Evolutionary conservation across 371 early-diverging fungal species (phyloP).

Genomic region (Mortierella sp.): DNA sequence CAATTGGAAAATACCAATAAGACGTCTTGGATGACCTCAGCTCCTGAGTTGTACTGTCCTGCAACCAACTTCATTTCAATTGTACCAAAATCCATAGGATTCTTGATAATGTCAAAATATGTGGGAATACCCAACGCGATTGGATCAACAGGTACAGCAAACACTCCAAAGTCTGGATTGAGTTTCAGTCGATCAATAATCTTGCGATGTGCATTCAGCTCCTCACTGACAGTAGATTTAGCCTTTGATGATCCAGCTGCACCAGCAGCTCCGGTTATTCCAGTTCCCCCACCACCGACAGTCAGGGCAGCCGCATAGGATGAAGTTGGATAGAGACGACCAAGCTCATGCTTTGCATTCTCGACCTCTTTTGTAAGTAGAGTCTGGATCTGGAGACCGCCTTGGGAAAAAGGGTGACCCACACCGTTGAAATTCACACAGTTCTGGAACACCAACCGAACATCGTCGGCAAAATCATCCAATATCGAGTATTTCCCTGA

Average conservation of each 20-base stretch:
- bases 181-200: constrained; percentile 58
- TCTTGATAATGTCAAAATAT: constrained; percentile 87
- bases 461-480: constrained; percentile 77
- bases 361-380: constrained; percentile 66
- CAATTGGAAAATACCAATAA: constrained; percentile 68
- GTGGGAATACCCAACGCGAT: constrained; percentile 79
- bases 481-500: constrained; percentile 65
- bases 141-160: constrained; percentile 81
- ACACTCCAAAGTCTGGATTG: constrained; percentile 58
- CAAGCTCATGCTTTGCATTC: constrained; percentile 52
- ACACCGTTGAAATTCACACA: constrained; percentile 91
- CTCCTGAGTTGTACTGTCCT: constrained; percentile 58
- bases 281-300: background rate
- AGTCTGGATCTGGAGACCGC: constrained; percentile 69
- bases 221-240: constrained; percentile 20
- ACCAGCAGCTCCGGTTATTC: background rate
- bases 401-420: constrained; percentile 72
- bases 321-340: constrained; percentile 33
- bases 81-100: constrained; percentile 98
- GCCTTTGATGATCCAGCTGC: constrained; percentile 15
- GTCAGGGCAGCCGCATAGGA: constrained; percentile 8
- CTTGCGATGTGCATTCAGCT: constrained; percentile 39
- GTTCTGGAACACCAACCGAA: constrained; percentile 85
- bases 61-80: constrained; percentile 78
- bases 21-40: constrained; percentile 64